Evolutionary conservation across 129 eudicot genomes (phyloP), one percentile per base, ranked within the genome.

Genomic region (Calendula officinalis): DNA sequence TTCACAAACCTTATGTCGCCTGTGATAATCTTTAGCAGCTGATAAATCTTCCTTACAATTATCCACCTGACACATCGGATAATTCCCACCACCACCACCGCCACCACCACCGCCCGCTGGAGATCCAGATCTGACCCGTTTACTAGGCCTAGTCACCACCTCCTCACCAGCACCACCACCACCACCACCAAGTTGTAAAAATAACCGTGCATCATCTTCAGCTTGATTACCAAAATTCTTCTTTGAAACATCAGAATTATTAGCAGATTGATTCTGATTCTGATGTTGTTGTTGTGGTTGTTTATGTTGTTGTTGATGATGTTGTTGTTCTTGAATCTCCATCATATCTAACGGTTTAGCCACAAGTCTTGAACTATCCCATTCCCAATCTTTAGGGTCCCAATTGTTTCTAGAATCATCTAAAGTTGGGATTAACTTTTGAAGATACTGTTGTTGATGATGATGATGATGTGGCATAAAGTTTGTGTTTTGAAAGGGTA

Each of bases 1-100:
- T 77, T 81, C 95, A 64, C 98, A 91, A 17, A 91, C 98, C 82
- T 91, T 91, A 56, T 91, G 98, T 7, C 98, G 88, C 27, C 98
- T 66, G 60, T 91, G 98, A 78, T 91, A 91, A 67, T 91, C 98
- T 82, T 91, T 91, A 2, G 91, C 94, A 56, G 76, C 67, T 1
- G 96, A 84, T 44, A 91, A 76, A 81, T 88, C 95, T 78, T 85
- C 98, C 64, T 83, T 85, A 72, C 98, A 91, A 64, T 81, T 71
- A 77, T 91, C 98, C 35, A 91, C 98, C 66, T 91, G 98, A 73
- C 98, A 91, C 85, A 78, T 73, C 0, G 98, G 98, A 56, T 84
- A 82, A 71, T 63, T 87, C 0, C 80, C 82, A 22, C 73, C 72
- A 11, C 78, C 79, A 9, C 74, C 60, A 41, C 76, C 79, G 4